These are phyloP conservation scores for Rhododendron kiyosumense DNA, from an alignment of 148 eudicot genomes.

Conservation along the genomic window DNA sequence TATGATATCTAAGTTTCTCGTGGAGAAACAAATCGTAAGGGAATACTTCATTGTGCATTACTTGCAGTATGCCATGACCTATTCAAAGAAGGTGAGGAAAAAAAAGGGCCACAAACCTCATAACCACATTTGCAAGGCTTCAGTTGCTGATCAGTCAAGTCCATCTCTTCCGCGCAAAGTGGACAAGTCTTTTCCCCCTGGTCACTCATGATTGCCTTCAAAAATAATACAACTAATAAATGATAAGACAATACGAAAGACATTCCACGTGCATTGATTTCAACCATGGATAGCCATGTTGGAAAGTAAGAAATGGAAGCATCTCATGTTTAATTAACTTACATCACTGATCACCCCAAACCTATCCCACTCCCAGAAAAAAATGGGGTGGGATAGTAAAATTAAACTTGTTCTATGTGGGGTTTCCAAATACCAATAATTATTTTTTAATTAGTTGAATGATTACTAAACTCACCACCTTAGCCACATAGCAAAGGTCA, in stretches of 20 bases:
- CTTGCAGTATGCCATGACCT: not conserved
- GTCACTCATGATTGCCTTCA: slow-evolving; percentile 75
- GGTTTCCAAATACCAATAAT: not conserved
- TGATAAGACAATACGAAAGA: not conserved
- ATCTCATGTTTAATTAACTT: not conserved
- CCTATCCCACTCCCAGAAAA: not conserved
- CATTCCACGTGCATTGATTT: not conserved
- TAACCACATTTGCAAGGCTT: slow-evolving; percentile 99
- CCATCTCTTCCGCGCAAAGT: slow-evolving; percentile 99
- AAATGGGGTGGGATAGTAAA: not conserved
- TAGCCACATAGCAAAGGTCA: not conserved
- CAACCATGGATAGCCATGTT: not conserved
- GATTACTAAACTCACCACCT: not conserved
- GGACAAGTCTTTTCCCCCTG: slow-evolving; percentile 94
- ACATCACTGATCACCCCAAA: not conserved
- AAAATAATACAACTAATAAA: not conserved
- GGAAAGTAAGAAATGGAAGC: not conserved
- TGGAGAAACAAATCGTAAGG: not conserved
- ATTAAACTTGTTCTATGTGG: not conserved
- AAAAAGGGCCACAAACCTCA: slow-evolving; percentile 40
- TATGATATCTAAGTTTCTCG: not conserved
- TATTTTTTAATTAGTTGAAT: not conserved
- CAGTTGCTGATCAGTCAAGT: slow-evolving; percentile 93
- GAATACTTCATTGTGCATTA: not conserved
- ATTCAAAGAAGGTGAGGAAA: not conserved